phyloP scores from a whole-genome alignment of 1,284 basidiomycete genomes.

The Moniliophthora roreri region DNA sequence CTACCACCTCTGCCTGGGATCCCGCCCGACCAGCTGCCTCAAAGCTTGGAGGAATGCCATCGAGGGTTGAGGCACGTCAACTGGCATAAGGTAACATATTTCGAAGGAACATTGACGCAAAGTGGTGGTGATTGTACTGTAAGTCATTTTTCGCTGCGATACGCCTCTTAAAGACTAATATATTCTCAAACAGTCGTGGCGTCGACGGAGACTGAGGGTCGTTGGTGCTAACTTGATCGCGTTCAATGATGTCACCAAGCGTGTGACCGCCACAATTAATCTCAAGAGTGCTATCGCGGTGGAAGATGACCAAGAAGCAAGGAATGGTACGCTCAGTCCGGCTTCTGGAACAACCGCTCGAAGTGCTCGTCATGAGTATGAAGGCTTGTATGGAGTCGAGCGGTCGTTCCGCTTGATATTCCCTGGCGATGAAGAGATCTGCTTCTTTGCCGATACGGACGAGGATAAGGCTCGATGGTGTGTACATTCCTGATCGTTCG shows the following conservation, averaged over 20 bases:
- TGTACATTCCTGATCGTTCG: conserved; percentile 27
- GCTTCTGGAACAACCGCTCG: conserved; percentile 37
- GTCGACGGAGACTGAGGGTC: conserved; percentile 83
- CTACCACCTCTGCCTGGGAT: conserved; percentile 86
- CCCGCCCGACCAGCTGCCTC: conserved; percentile 76
- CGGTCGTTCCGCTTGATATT: conserved; percentile 89
- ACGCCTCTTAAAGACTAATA: conserved; percentile 12
- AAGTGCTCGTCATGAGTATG: conserved; percentile 54
- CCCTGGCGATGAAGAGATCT: conserved; percentile 76
- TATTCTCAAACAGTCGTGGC: conserved; percentile 66
- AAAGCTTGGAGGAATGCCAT: conserved; percentile 90
- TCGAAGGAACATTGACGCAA: conserved; percentile 93
- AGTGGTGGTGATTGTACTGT: conserved; percentile 93
- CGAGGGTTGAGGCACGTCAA: conserved; percentile 85
- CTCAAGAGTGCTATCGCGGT: conserved; percentile 81
- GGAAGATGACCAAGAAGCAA: conserved; percentile 67
- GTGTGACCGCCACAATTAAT: conserved; percentile 88
- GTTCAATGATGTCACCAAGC: conserved; percentile 93
- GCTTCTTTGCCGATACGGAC: conserved; percentile 91
- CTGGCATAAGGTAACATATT: conserved; percentile 92
- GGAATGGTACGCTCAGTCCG: conserved; percentile 39
- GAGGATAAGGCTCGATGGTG: conserved; percentile 88
- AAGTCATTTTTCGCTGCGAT: too few relatives aligned
- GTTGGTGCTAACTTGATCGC: conserved; percentile 88
- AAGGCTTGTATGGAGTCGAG: conserved; percentile 75